phyloP scores from a whole-genome alignment of 2,329 filamentous ascomycete genomes.

The Dothideomycetes sp. region DNA sequence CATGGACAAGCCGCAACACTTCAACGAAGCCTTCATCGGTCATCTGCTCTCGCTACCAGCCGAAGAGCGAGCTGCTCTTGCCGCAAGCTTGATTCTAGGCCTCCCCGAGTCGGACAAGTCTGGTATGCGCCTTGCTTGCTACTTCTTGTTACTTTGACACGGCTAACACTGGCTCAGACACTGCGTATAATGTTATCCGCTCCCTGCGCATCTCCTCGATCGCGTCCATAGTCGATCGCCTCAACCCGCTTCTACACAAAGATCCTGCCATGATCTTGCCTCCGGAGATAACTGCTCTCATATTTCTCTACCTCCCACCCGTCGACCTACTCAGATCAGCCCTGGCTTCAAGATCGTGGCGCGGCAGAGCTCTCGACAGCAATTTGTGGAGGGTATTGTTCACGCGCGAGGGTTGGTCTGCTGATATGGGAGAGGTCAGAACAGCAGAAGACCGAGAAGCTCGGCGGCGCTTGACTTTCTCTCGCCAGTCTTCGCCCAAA shows the following conservation, averaged over 20 bases:
- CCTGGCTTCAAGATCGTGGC: slow-evolving; percentile 71
- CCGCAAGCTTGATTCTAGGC: slow-evolving; percentile 4
- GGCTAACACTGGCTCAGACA: slow-evolving; percentile 44
- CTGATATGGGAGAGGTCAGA: slow-evolving; percentile 20
- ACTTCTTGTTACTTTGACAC: not conserved
- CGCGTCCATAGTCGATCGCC: slow-evolving; percentile 65
- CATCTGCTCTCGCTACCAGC: slow-evolving; percentile 9
- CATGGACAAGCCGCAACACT: slow-evolving; percentile 2
- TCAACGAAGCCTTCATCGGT: slow-evolving; percentile 4
- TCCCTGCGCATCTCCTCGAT: slow-evolving; percentile 72
- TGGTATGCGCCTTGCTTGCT: slow-evolving; percentile 8
- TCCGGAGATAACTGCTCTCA: slow-evolving; percentile 79
- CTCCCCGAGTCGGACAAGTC: slow-evolving; percentile 7
- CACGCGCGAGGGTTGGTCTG: slow-evolving; percentile 67
- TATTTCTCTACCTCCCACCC: slow-evolving; percentile 77
- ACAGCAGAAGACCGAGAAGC: slow-evolving; percentile 10
- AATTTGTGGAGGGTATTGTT: slow-evolving; percentile 81
- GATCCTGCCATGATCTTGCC: slow-evolving; percentile 82
- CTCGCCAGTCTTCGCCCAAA: slow-evolving; percentile 11
- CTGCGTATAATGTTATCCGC: slow-evolving; percentile 67
- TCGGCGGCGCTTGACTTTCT: slow-evolving; percentile 1
- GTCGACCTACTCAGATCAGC: slow-evolving; percentile 70
- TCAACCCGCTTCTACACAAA: slow-evolving; percentile 80
- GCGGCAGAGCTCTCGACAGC: slow-evolving; percentile 67
- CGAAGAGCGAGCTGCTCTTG: slow-evolving; percentile 10